These are phyloP conservation scores for Mucuna pruriens DNA, from an alignment of 306 rosid species.

Conservation along the genomic window DNA sequence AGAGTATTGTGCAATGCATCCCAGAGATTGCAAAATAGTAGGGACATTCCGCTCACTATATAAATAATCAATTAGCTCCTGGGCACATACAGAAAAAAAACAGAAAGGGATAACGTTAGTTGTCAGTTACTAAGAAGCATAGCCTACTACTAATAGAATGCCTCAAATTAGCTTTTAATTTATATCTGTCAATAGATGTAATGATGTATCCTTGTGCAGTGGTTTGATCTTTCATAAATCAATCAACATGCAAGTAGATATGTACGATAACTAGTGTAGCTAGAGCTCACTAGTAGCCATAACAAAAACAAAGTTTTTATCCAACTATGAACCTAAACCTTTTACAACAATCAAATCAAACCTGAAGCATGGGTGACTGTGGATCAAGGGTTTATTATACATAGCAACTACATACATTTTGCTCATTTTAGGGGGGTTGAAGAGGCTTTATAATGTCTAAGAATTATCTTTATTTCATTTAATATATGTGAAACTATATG, in stretches of 20 bases:
- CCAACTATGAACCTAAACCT: background rate
- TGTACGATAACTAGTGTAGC: background rate
- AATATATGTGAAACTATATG: too few species aligned
- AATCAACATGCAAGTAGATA: background rate
- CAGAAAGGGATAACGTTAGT: conserved; percentile 17
- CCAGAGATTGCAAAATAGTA: conserved; percentile 87
- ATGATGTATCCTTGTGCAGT: background rate
- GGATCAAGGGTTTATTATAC: background rate
- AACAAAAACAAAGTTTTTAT: background rate
- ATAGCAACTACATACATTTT: background rate
- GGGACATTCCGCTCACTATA: conserved; percentile 64
- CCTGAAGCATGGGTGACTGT: background rate
- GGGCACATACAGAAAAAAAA: conserved; percentile 31
- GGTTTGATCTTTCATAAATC: background rate
- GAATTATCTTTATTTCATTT: too few species aligned
- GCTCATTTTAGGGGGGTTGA: background rate
- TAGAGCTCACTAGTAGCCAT: background rate
- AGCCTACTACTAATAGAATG: conserved; percentile 16
- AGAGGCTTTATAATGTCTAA: too few species aligned
- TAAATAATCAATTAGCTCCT: conserved; percentile 70
- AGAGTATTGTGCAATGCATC: conserved; percentile 81
- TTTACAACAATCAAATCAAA: background rate
- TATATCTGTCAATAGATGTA: background rate
- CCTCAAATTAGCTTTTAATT: background rate
- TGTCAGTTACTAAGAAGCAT: conserved; percentile 20